phyloP scores from a whole-genome alignment of 495 filamentous ascomycete genomes.

The Penicillium paxilli region DNA sequence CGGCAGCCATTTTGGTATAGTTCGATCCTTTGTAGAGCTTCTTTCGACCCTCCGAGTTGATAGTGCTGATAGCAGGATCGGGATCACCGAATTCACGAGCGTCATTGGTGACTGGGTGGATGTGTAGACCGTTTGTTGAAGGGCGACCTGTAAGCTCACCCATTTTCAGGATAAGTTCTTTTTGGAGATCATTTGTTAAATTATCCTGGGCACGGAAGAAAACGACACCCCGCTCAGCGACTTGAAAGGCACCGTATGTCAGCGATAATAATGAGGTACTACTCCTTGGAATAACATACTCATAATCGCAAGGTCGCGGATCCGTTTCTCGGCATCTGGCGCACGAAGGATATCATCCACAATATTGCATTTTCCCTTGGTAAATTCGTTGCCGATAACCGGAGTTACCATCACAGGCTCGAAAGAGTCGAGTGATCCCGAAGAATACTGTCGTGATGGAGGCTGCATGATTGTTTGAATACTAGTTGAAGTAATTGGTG shows the following conservation, averaged over 20 bases:
- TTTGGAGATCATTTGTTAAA: constrained; percentile 59
- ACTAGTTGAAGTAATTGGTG: too few species aligned
- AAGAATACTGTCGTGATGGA: constrained; percentile 7
- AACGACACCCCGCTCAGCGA: constrained; percentile 71
- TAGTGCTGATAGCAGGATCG: constrained; percentile 68
- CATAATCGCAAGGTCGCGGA: constrained; percentile 60
- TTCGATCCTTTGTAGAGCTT: constrained; percentile 35
- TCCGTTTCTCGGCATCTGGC: constrained; percentile 53
- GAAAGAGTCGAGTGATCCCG: constrained; percentile 39
- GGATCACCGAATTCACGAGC: constrained; percentile 44
- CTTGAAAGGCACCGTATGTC: constrained; percentile 29
- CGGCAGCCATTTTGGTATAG: constrained; percentile 18
- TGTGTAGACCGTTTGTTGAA: constrained; percentile 56
- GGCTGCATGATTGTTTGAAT: constrained; percentile 7
- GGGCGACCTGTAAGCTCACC: constrained; percentile 61
- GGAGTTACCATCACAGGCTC: constrained; percentile 24
- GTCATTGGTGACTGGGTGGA: constrained; percentile 64
- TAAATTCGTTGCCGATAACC: constrained; percentile 58
- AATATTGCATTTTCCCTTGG: constrained; percentile 39
- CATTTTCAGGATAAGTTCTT: constrained; percentile 58
- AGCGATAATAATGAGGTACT: background rate
- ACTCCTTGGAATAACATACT: constrained; percentile 22
- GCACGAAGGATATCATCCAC: constrained; percentile 53
- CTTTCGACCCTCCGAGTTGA: constrained; percentile 57
- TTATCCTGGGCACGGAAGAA: constrained; percentile 70